phyloP scores from a whole-genome alignment of 176 grass and related monocot species.

The Thinopyrum elongatum region DNA sequence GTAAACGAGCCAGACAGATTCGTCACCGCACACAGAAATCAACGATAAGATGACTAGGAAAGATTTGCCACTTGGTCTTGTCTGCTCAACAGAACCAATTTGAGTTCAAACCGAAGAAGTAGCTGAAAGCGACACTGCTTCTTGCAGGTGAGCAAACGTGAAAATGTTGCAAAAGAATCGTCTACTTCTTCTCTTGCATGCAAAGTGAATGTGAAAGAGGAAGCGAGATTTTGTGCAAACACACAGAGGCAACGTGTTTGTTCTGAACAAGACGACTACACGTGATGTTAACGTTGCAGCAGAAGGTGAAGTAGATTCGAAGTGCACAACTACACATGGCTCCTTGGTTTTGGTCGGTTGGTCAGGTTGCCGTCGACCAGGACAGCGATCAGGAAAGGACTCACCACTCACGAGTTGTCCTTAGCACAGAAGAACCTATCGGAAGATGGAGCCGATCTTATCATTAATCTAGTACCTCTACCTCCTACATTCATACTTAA shows the following conservation, averaged over 20 bases:
- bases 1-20: background rate
- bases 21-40: background rate
- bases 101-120: background rate
- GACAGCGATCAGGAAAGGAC: background rate
- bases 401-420: background rate
- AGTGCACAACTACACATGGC: background rate
- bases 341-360: background rate
- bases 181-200: too few species aligned
- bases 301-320: background rate
- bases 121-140: background rate
- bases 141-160: background rate
- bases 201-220: background rate
- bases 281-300: background rate
- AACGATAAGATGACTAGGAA: background rate
- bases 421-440: background rate
- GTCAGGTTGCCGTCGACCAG: background rate
- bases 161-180: background rate
- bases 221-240: background rate
- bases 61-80: constrained; percentile 10
- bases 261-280: background rate
- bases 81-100: background rate
- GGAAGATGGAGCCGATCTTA: background rate
- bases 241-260: background rate
- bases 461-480: background rate
- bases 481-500: too few species aligned